Evolutionary conservation across 257 asterid species (phyloP).

Genomic region (Penstemon davidsonii): DNA sequence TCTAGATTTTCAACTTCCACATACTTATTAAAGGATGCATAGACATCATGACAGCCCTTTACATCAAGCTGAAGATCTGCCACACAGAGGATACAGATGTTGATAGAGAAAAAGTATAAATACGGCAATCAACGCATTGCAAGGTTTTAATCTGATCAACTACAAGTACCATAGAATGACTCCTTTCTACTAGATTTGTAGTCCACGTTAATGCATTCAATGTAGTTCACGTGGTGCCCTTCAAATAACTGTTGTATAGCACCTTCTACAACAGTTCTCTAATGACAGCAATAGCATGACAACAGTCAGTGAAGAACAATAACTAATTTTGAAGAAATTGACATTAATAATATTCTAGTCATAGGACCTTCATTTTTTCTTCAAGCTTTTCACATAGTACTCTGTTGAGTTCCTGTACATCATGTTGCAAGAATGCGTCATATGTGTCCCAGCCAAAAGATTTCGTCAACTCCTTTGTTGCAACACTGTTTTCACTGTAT

Average conservation of each 20-base stretch:
- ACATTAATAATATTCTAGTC: conserved; percentile 3
- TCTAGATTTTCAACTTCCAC: conserved; percentile 70
- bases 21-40: conserved; percentile 65
- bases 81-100: conserved; percentile 11
- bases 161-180: conserved; percentile 53
- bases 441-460: conserved; percentile 73
- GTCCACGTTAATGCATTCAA: conserved; percentile 69
- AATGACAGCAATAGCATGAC: conserved; percentile 14
- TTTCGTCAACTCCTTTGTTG: conserved; percentile 65
- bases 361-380: conserved; percentile 64
- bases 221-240: conserved; percentile 72
- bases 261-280: conserved; percentile 78
- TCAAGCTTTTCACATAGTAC: conserved; percentile 70
- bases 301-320: not conserved
- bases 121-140: conserved; percentile 7
- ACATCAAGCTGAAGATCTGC: conserved; percentile 74
- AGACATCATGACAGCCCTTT: conserved; percentile 63
- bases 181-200: conserved; percentile 64
- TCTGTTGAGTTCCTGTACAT: conserved; percentile 65
- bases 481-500: conserved; percentile 59
- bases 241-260: conserved; percentile 68
- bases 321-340: not conserved
- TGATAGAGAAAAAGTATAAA: conserved; percentile 3
- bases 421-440: conserved; percentile 71
- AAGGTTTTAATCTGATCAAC: conserved; percentile 8